Conservation (phyloP, 106 monocot genomes). For the Allium fistulosum region DNA sequence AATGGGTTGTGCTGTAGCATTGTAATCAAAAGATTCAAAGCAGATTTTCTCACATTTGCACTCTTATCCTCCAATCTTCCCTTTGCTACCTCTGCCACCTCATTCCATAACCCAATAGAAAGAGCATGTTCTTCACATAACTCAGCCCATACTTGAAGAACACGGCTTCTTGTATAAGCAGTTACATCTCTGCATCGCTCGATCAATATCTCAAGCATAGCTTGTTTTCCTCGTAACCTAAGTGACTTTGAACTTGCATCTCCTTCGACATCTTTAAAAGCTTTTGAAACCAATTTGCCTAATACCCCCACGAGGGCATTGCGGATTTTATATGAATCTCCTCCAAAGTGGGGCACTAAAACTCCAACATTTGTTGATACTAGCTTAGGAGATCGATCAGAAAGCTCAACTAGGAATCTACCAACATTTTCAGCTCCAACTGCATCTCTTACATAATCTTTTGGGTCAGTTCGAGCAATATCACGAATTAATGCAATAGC, state of each 20-base stretch:
- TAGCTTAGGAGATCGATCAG: conserved; percentile 65
- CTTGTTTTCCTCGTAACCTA: conserved; percentile 68
- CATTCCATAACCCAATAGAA: conserved; percentile 93
- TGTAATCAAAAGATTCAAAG: conserved; percentile 73
- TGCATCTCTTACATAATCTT: conserved; percentile 75
- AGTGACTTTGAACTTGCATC: conserved; percentile 55
- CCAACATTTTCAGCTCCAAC: conserved; percentile 91
- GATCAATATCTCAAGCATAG: conserved; percentile 83
- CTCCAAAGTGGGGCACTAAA: conserved; percentile 92
- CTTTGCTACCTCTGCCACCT: conserved; percentile 76
- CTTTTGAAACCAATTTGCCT: conserved; percentile 75
- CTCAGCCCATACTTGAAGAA: conserved; percentile 94
- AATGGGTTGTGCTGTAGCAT: conserved; percentile 98
- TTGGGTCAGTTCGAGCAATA: conserved; percentile 73
- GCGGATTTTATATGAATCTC: conserved; percentile 95
- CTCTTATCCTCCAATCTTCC: conserved; percentile 96
- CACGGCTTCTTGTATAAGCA: conserved; percentile 91
- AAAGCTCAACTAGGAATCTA: conserved; percentile 84
- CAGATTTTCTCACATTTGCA: conserved; percentile 92
- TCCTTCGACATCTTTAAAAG: conserved; percentile 75
- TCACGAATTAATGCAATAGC: conserved; percentile 65
- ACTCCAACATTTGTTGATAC: conserved; percentile 84
- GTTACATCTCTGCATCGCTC: conserved; percentile 91
- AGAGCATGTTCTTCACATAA: conserved; percentile 82
- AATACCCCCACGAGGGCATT: conserved; percentile 84